Evolutionary conservation across 2,329 filamentous ascomycete genomes (phyloP).

Genomic region (Diplocarpon mali): DNA sequence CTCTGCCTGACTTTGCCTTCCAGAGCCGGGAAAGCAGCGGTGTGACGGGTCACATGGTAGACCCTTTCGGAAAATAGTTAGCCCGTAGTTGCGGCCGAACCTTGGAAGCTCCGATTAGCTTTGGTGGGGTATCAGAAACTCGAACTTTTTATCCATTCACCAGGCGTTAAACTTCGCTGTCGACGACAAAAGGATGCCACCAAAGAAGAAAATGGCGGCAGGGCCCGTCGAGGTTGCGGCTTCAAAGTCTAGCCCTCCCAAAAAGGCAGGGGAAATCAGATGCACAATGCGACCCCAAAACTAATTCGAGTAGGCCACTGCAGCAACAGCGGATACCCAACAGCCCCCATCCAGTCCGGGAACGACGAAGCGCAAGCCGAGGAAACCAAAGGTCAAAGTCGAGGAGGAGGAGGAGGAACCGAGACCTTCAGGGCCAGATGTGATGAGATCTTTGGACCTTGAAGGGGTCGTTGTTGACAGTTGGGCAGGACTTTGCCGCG

Average conservation of each 20-base stretch:
- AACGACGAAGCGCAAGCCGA: slow-evolving; percentile 19
- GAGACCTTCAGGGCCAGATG: slow-evolving; percentile 16
- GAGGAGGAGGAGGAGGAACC: slow-evolving; percentile 10
- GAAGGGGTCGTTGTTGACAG: slow-evolving; percentile 2
- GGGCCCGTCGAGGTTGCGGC: slow-evolving; percentile 18
- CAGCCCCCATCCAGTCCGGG: slow-evolving; percentile 7
- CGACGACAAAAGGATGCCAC: slow-evolving; percentile 13
- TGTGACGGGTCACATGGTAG: not conserved
- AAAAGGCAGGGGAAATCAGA: slow-evolving; percentile 9
- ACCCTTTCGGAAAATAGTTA: not conserved
- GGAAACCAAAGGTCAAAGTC: slow-evolving; percentile 10
- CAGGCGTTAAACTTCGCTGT: slow-evolving; percentile 2
- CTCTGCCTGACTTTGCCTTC: too few relatives aligned
- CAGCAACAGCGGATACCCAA: not conserved
- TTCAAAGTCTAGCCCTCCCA: slow-evolving; percentile 8
- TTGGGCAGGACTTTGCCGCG: slow-evolving; percentile 42
- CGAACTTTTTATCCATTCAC: slow-evolving; percentile 2
- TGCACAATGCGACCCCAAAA: not conserved
- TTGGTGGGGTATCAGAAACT: not conserved
- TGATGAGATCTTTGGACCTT: slow-evolving; percentile 5
- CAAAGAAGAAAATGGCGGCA: slow-evolving; percentile 18
- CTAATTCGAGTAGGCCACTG: slow-evolving; percentile 3
- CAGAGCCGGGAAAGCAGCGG: not conserved
- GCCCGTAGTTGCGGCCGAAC: not conserved
- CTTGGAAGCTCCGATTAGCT: not conserved